Conservation (phyloP, 176 grass and related monocot genomes). For the Raddia distichophylla region DNA sequence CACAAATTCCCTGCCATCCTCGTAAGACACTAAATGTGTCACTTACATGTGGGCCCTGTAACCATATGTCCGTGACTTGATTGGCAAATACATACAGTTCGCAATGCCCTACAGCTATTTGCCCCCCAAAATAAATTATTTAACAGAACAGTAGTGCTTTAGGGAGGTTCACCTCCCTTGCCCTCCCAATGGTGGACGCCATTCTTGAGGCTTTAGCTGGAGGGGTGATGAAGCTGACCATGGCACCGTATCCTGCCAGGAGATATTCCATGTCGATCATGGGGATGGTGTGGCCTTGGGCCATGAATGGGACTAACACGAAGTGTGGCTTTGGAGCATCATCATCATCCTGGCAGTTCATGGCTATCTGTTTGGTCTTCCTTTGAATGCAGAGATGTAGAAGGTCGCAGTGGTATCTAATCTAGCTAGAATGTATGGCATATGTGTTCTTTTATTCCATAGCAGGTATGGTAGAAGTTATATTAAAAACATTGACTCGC, state of each 20-base stretch:
- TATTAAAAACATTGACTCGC: constrained; percentile 24
- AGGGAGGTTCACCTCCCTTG: constrained; percentile 33
- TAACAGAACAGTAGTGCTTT: neutral
- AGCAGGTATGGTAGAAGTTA: neutral
- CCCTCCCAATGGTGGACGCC: constrained; percentile 37
- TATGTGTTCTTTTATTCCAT: neutral
- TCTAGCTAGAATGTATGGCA: neutral
- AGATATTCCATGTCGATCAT: constrained; percentile 61
- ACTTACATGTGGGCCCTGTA: too few relatives aligned
- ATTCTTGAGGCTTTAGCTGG: constrained; percentile 47
- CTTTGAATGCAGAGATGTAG: neutral
- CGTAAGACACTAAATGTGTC: too few relatives aligned
- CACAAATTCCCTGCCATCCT: too few relatives aligned
- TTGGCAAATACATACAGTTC: too few relatives aligned
- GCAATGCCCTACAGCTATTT: too few relatives aligned
- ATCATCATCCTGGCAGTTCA: constrained; percentile 5
- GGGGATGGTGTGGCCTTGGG: constrained; percentile 66
- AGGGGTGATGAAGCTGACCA: constrained; percentile 55
- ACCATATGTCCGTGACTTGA: too few relatives aligned
- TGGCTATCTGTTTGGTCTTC: constrained; percentile 28
- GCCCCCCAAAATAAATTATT: too few relatives aligned
- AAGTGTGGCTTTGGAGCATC: constrained; percentile 42
- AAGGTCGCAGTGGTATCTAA: neutral
- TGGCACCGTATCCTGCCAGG: constrained; percentile 39
- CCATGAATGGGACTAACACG: constrained; percentile 60